Percentiles rank a stretch among this genome's conserved stretches.
Evolutionary conservation across 306 rosid species (phyloP).

Genomic region (Astragalus glycyphyllos): DNA sequence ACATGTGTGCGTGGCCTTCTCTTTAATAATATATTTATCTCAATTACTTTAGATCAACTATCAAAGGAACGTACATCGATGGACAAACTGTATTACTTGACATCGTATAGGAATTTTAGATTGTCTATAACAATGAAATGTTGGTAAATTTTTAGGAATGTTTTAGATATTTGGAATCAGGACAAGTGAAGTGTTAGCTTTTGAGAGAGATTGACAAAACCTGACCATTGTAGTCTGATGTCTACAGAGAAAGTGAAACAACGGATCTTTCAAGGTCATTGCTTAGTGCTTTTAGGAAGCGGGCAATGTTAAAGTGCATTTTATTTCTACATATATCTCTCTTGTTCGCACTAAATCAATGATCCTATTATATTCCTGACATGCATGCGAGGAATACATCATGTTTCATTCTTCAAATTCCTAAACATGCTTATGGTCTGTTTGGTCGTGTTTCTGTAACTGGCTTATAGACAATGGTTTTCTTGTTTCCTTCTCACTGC

Average conservation of each 20-base stretch:
- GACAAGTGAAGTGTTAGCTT: neutral
- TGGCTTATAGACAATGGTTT: neutral
- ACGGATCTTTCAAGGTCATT: neutral
- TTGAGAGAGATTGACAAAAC: neutral
- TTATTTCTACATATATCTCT: neutral
- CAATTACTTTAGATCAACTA: no score
- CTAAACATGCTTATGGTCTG: neutral
- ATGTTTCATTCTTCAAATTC: neutral
- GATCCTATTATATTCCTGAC: neutral
- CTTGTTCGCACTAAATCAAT: conserved; percentile 1
- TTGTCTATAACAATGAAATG: neutral
- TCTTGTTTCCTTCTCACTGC: conserved; percentile 18
- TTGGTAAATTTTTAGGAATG: neutral
- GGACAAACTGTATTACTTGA: conserved; percentile 1
- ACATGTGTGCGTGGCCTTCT: no score
- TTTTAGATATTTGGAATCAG: neutral
- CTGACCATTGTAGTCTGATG: neutral
- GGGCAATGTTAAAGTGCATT: neutral
- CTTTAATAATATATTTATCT: no score
- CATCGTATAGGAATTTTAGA: neutral
- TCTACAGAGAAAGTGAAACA: conserved; percentile 5
- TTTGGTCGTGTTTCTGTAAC: conserved; percentile 9
- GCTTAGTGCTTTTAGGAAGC: conserved; percentile 13
- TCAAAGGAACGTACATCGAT: no score
- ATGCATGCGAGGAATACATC: neutral